Conservation (phyloP, 2,329 filamentous ascomycete species). For the Scedosporium boydii region DNA sequence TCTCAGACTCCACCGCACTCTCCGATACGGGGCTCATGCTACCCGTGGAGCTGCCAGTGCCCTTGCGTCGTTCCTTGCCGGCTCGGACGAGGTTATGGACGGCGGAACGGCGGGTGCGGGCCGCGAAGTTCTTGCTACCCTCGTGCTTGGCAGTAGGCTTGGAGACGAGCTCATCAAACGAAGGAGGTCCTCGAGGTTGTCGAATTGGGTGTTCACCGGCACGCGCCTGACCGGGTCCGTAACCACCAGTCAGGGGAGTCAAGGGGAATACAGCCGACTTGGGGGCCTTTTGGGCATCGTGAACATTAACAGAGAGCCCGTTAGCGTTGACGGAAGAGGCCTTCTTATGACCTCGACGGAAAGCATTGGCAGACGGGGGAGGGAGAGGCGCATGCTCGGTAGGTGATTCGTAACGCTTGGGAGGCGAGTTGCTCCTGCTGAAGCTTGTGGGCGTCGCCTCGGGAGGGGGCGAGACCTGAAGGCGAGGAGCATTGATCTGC, state of each 20-base stretch:
- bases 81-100: conserved; percentile 87
- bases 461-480: conserved; percentile 74
- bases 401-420: conserved; percentile 59
- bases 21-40: conserved; percentile 89
- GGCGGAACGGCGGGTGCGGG: conserved; percentile 83
- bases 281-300: conserved; percentile 51
- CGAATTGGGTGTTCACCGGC: conserved; percentile 90
- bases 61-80: conserved; percentile 75
- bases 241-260: conserved; percentile 73
- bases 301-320: conserved; percentile 32
- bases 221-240: conserved; percentile 85
- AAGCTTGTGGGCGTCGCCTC: conserved; percentile 39
- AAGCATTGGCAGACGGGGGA: conserved; percentile 81
- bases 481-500: conserved; percentile 55
- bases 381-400: conserved; percentile 63
- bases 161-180: conserved; percentile 78
- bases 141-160: conserved; percentile 90
- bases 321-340: conserved; percentile 58
- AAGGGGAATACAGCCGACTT: conserved; percentile 73
- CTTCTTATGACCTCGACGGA: conserved; percentile 93
- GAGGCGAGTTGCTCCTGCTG: conserved; percentile 54
- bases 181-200: conserved; percentile 85
- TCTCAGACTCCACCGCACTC: conserved; percentile 56
- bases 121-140: conserved; percentile 94
- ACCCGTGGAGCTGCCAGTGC: conserved; percentile 60